Percentiles rank a stretch among this genome's conserved stretches.
phyloP scores from a whole-genome alignment of 225 moss, liverwort and hornwort species.

The Marchantia paleacea region DNA sequence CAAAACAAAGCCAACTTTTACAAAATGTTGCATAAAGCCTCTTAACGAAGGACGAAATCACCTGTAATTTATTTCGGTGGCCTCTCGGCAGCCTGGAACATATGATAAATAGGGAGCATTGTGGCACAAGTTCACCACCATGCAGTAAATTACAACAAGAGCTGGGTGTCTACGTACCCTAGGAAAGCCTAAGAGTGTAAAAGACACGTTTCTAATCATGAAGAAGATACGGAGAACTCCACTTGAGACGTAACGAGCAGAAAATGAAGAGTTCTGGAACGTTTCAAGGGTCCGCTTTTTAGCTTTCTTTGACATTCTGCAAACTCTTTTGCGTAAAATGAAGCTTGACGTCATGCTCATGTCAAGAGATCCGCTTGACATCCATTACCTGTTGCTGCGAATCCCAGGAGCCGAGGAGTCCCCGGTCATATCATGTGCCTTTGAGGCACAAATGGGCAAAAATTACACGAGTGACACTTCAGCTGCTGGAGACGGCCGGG shows the following conservation, averaged over 20 bases:
- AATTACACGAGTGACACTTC: neutral
- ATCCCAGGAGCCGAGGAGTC: neutral
- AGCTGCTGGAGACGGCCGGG: constrained; percentile 7
- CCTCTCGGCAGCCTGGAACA: neutral
- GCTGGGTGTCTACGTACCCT: neutral
- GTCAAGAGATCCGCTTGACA: neutral
- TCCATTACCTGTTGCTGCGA: neutral
- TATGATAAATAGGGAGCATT: neutral
- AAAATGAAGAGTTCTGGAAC: neutral
- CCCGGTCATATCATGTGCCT: neutral
- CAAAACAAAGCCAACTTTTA: too few relatives aligned
- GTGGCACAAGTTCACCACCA: neutral
- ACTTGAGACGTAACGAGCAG: neutral
- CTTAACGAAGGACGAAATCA: neutral
- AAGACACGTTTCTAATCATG: neutral
- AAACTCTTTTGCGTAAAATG: neutral
- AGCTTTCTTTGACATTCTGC: neutral
- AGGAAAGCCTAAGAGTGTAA: neutral
- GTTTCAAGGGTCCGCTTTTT: neutral
- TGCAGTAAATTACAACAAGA: neutral
- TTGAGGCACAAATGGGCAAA: neutral
- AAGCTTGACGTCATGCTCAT: neutral
- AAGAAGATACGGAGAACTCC: neutral
- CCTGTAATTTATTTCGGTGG: neutral
- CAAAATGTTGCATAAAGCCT: too few relatives aligned